Conservation (phyloP, 352 stramenopile species). For the Globisporangium cylindrosporum region DNA sequence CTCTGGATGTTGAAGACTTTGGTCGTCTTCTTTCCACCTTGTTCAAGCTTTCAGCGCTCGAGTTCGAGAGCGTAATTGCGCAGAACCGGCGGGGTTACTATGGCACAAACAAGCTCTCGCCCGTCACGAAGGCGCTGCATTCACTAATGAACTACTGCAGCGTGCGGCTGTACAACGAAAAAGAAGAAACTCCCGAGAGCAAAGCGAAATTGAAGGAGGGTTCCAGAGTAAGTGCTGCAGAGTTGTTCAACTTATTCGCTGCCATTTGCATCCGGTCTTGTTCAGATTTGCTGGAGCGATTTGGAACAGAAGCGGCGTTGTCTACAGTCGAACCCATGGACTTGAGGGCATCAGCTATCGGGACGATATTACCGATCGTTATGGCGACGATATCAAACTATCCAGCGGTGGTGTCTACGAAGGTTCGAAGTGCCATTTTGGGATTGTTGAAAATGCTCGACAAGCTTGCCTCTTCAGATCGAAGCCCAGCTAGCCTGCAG, state of each 20-base stretch:
- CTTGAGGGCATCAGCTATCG: conserved; percentile 33
- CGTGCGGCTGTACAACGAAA: conserved; percentile 34
- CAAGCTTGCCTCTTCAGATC: conserved; percentile 10
- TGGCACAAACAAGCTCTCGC: conserved; percentile 15
- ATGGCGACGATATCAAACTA: conserved; percentile 45
- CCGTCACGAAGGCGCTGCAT: conserved; percentile 40
- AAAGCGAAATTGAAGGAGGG: conserved; percentile 15
- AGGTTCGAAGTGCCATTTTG: conserved; percentile 24
- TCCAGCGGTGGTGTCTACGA: conserved; percentile 27
- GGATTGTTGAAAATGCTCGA: conserved; percentile 35
- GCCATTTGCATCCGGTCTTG: conserved; percentile 33
- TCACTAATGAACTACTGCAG: conserved; percentile 48
- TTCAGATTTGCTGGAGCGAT: conserved; percentile 25
- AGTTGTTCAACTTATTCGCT: conserved; percentile 48
- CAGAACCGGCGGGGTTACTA: neutral
- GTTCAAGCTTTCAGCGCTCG: conserved; percentile 33
- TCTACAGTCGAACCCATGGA: neutral
- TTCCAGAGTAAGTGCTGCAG: conserved; percentile 8
- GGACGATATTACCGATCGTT: conserved; percentile 46
- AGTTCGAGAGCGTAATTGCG: conserved; percentile 17
- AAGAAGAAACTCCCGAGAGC: conserved; percentile 18
- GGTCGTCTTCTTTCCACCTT: conserved; percentile 29
- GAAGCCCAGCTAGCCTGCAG: neutral
- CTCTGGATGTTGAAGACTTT: conserved; percentile 26
- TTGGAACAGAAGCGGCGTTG: neutral